Percentiles rank a stretch among this genome's conserved stretches.
phyloP scores from a whole-genome alignment of 169 alveolate genomes.

The Toxoplasma gondii region DNA sequence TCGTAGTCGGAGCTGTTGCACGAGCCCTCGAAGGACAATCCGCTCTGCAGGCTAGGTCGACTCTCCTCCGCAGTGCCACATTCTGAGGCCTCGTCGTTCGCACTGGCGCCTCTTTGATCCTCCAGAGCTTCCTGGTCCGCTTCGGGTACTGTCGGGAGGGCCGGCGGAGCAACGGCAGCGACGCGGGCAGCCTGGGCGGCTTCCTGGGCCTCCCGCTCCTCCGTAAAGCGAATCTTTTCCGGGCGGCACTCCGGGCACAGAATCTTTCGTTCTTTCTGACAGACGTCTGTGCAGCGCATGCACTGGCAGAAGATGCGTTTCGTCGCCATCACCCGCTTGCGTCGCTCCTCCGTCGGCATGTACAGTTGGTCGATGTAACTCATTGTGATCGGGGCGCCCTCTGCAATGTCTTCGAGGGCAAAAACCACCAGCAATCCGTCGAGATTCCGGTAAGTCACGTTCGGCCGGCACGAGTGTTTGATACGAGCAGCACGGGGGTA shows the following conservation, averaged over 20 bases:
- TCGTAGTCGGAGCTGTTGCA: slow-evolving; percentile 27
- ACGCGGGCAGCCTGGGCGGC: not conserved
- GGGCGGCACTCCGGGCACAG: slow-evolving; percentile 68
- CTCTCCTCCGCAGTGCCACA: not conserved
- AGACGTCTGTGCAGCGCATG: slow-evolving; percentile 49
- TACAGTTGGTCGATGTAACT: slow-evolving; percentile 62
- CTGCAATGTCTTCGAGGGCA: slow-evolving; percentile 55
- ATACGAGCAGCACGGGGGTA: slow-evolving; percentile 60
- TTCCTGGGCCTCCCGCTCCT: not conserved
- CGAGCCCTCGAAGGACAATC: not conserved
- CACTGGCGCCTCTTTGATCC: not conserved
- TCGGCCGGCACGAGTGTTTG: slow-evolving; percentile 64
- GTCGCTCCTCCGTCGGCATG: slow-evolving; percentile 57
- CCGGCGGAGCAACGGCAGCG: not conserved
- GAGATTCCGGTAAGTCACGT: slow-evolving; percentile 65
- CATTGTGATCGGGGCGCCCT: slow-evolving; percentile 42
- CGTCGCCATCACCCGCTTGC: slow-evolving; percentile 61
- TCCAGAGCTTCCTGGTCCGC: not conserved
- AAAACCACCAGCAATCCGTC: slow-evolving; percentile 62
- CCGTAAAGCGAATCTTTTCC: slow-evolving; percentile 47
- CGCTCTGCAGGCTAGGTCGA: not conserved
- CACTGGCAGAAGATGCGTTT: slow-evolving; percentile 62
- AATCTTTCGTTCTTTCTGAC: slow-evolving; percentile 45
- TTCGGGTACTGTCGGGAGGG: not conserved
- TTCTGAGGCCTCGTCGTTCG: not conserved